These are phyloP conservation scores for Myriosclerotinia curreyana DNA, from an alignment of 2,329 filamentous ascomycete species.

Conservation along the genomic window DNA sequence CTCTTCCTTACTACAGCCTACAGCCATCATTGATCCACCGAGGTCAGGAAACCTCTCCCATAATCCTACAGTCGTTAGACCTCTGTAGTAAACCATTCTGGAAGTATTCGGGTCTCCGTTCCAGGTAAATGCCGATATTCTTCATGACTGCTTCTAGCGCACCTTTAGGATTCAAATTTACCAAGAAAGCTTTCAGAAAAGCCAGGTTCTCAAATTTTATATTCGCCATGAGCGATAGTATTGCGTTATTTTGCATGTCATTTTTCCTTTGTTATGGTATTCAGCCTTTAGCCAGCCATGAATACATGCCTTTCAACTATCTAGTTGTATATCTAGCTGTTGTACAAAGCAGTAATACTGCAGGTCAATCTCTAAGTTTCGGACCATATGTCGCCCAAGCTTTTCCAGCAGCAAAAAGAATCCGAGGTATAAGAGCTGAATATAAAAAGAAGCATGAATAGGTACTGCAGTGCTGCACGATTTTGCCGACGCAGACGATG, in stretches of 20 bases:
- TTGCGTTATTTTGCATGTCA: constrained; percentile 56
- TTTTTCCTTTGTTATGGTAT: constrained; percentile 50
- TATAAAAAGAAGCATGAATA: constrained; percentile 12
- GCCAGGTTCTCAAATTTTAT: constrained; percentile 49
- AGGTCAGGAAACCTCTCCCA: constrained; percentile 39
- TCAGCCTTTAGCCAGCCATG: constrained; percentile 27
- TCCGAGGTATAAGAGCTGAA: constrained; percentile 44
- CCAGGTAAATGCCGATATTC: constrained; percentile 35
- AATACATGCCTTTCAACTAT: constrained; percentile 48
- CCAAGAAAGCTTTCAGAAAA: constrained; percentile 47
- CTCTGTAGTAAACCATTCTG: constrained; percentile 37
- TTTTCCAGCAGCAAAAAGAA: constrained; percentile 57
- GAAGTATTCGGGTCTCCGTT: constrained; percentile 37
- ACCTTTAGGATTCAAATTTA: constrained; percentile 40
- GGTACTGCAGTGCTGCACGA: constrained; percentile 22
- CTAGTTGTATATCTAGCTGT: constrained; percentile 55
- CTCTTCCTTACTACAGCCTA: constrained; percentile 36
- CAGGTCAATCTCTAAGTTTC: constrained; percentile 53
- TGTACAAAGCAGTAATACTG: constrained; percentile 50
- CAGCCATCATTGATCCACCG: constrained; percentile 50
- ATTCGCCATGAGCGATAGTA: constrained; percentile 53
- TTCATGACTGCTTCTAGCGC: constrained; percentile 34
- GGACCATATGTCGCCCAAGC: constrained; percentile 57
- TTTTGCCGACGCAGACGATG: constrained; percentile 26
- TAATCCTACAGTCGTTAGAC: constrained; percentile 29